These are phyloP conservation scores for Talaromyces sp. DNA, from an alignment of 2,329 filamentous ascomycete genomes.

Conservation along the genomic window DNA sequence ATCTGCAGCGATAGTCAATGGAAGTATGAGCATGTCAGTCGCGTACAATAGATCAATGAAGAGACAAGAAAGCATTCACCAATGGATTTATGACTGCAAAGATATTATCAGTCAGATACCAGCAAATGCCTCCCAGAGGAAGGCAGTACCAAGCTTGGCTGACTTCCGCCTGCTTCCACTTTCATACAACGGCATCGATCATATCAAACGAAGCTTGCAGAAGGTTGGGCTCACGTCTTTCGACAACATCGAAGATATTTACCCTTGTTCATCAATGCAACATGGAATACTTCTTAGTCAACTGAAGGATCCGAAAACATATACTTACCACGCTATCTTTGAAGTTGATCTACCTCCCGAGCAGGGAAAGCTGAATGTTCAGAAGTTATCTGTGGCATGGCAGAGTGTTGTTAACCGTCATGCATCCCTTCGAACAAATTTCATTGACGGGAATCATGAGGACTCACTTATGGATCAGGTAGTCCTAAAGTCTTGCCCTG, in stretches of 20 bases:
- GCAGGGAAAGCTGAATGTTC: constrained; percentile 16
- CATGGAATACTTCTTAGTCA: constrained; percentile 26
- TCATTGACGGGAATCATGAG: constrained; percentile 19
- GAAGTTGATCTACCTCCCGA: constrained; percentile 16
- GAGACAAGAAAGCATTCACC: constrained; percentile 12
- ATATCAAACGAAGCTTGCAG: constrained; percentile 9
- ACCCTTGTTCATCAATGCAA: constrained; percentile 27
- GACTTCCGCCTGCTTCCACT: constrained; percentile 26
- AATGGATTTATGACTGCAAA: constrained; percentile 19
- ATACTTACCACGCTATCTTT: constrained; percentile 20
- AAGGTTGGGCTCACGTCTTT: constrained; percentile 15
- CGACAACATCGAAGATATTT: constrained; percentile 25
- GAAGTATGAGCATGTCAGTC: constrained; percentile 19
- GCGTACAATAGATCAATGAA: constrained; percentile 18
- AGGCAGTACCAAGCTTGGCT: constrained; percentile 15
- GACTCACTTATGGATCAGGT: constrained; percentile 19
- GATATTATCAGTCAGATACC: constrained; percentile 4
- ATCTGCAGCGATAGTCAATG: constrained; percentile 16
- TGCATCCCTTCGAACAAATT: constrained; percentile 20
- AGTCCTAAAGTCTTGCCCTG: constrained; percentile 10
- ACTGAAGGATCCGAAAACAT: constrained; percentile 22
- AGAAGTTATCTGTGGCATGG: constrained; percentile 21
- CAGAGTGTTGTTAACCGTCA: constrained; percentile 21
- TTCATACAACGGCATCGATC: constrained; percentile 14
- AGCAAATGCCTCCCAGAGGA: neutral